phyloP scores from a whole-genome alignment of 139 green algal genomes.

The Closterium sp. region DNA sequence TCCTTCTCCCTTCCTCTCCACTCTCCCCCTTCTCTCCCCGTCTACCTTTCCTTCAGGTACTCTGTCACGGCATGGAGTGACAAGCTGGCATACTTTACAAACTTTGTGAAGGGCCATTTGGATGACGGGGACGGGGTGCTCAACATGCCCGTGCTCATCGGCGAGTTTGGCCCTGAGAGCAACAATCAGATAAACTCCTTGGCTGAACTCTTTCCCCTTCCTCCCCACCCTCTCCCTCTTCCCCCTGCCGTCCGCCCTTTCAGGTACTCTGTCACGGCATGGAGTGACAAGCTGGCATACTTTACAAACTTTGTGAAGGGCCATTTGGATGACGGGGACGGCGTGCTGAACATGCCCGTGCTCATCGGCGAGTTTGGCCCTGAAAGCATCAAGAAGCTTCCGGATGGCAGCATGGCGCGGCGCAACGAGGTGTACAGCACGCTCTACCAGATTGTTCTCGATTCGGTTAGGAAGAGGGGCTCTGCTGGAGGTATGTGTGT shows the following conservation, averaged over 20 bases:
- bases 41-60: not conserved
- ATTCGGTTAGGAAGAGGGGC: not conserved
- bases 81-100: not conserved
- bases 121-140: not conserved
- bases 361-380: not conserved
- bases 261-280: not conserved
- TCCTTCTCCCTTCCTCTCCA: no score
- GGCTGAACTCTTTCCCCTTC: not conserved
- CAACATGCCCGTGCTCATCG: not conserved
- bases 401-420: not conserved
- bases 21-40: no score
- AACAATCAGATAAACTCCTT: not conserved
- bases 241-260: not conserved
- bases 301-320: not conserved
- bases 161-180: not conserved
- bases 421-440: conserved; percentile 3
- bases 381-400: not conserved
- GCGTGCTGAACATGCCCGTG: not conserved
- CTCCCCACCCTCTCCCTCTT: no score
- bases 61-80: not conserved
- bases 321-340: not conserved
- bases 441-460: not conserved
- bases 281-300: not conserved
- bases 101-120: not conserved
- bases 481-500: not conserved